Conservation (phyloP, 768 basidiomycete genomes). For the Sarcodon sp. region DNA sequence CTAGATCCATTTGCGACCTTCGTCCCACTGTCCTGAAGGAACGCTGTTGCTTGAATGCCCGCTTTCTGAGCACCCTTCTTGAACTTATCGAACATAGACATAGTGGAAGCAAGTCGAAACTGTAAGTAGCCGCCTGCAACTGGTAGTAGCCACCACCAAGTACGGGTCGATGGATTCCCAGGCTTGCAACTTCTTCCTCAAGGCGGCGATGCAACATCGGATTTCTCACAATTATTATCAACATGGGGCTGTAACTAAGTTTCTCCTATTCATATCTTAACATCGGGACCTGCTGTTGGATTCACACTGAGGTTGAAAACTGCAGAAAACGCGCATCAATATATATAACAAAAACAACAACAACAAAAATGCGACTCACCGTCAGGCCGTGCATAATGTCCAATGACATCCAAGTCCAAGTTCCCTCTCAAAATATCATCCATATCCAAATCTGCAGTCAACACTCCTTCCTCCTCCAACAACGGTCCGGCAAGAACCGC, state of each 20-base stretch:
- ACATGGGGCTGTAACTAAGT: too few relatives aligned
- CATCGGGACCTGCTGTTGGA: too few relatives aligned
- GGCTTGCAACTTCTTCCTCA: too few relatives aligned
- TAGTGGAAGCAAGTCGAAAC: conserved; percentile 6
- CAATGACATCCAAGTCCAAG: conserved; percentile 48
- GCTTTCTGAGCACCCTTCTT: conserved; percentile 72
- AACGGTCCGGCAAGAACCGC: conserved; percentile 47
- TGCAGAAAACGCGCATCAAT: too few relatives aligned
- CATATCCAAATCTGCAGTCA: conserved; percentile 46
- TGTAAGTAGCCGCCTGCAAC: too few relatives aligned
- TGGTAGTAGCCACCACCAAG: too few relatives aligned
- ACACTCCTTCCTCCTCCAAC: conserved; percentile 33
- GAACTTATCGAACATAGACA: conserved; percentile 74
- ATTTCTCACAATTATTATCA: too few relatives aligned
- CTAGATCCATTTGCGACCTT: conserved; percentile 65
- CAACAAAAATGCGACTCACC: conserved; percentile 20
- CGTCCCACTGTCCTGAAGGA: conserved; percentile 51
- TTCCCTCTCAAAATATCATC: conserved; percentile 44
- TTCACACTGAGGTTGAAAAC: too few relatives aligned
- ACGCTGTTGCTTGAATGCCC: conserved; percentile 65
- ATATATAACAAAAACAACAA: too few relatives aligned
- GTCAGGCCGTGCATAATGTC: conserved; percentile 50
- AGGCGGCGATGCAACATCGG: too few relatives aligned
- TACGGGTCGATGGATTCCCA: too few relatives aligned
- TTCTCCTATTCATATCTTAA: too few relatives aligned